Conservation (phyloP, 176 grass and related monocot genomes). For the Hordeum vulgare region DNA sequence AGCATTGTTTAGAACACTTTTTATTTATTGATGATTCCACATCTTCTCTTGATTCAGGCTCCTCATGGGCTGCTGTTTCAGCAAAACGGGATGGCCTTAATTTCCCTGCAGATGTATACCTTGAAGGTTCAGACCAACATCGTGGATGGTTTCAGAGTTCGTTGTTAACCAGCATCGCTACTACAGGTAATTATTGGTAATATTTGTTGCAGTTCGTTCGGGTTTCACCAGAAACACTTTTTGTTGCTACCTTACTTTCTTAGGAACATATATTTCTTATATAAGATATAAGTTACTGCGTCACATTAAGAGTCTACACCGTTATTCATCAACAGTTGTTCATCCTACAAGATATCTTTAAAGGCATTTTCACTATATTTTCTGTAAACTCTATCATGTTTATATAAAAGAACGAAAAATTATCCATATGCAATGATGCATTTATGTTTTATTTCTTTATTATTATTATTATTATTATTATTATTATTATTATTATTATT, state of each 20-base stretch:
- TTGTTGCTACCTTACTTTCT: not conserved
- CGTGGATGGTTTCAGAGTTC: constrained; percentile 99
- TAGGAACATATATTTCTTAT: not conserved
- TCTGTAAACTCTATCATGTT: not conserved
- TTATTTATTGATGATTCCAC: not conserved
- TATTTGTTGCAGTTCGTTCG: constrained; percentile 2
- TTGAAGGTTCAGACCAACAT: constrained; percentile 98
- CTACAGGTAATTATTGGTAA: constrained; percentile 61
- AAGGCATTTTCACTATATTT: not conserved
- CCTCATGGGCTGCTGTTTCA: constrained; percentile 94
- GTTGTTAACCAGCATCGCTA: constrained; percentile 85
- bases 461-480: too few species aligned
- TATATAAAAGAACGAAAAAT: not conserved
- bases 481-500: too few species aligned
- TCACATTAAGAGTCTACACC: not conserved
- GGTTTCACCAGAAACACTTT: not conserved
- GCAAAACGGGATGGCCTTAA: constrained; percentile 66
- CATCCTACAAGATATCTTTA: constrained; percentile 10
- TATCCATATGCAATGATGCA: not conserved
- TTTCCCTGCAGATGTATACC: constrained; percentile 86
- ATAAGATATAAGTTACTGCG: not conserved
- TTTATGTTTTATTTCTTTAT: constrained; percentile 2
- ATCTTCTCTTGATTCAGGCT: constrained; percentile 51
- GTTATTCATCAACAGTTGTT: not conserved
- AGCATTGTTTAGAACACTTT: not conserved